Base-by-base conservation (phyloP, 1,284 basidiomycete genomes). In the Pseudozyma pruni region DNA sequence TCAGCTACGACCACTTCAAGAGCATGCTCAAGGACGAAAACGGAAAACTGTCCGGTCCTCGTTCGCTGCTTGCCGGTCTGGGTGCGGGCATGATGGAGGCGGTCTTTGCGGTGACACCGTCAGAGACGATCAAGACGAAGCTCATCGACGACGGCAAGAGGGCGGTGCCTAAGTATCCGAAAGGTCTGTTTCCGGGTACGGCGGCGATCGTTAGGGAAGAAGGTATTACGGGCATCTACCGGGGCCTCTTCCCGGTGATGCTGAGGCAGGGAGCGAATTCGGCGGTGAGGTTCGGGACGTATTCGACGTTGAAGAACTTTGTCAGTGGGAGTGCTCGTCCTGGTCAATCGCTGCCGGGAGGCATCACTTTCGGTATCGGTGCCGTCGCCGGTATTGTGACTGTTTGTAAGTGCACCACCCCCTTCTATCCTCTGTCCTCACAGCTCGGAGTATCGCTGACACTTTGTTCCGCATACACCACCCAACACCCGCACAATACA, bases 121-220 rank as follows among this genome's bases (percentile, higher is more conserved):
- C 92, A 8, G 95, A 98, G 84, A 98, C 95, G 0, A 97, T 98
- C 86, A 98, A 98, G 93, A 98, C 95, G n/a, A 98, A 98, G 82
- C 88, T 98, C 67, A 95, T 98, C 69, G 94, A 95, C 80, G 95
- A 98, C 76, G 89, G 92, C 5, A 93, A 94, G 82, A 88, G 89
- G 19, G 87, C 90, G 0, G 86, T 88, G 66, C 94, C 94, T 3
- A 88, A 90, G 76, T 98, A 92, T 83, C 77, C 77, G 4, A 88
- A 88, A 38, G 94, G 94, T n/a, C 85, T 97, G 25, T 79, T 93
- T 6, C 92, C 96, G 72, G 96, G 94, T 19, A 92, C 94, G 1
- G 82, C 85, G 11, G 86, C 87, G 16, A 98, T 98, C 59, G 86
- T 98, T 19, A 86, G 87, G 35, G 88, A 93, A 81, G 93, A 98